A percentile compares a stretch with the other conserved stretches of the same genome.
Evolutionary conservation across 1,139 yeast species (phyloP).

Genomic region (Taphrina confusa): DNA sequence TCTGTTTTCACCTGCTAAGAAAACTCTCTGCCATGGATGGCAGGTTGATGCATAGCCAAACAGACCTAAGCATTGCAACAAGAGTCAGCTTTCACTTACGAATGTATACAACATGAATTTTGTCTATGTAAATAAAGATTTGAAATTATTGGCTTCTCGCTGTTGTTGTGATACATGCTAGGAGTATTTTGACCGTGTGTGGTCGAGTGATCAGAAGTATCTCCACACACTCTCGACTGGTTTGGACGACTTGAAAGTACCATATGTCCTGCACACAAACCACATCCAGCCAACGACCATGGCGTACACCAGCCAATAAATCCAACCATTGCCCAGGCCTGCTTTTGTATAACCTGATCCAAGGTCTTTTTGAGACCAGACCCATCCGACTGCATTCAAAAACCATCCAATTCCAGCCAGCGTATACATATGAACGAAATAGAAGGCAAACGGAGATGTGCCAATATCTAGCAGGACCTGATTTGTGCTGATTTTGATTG

Average conservation of each 20-base stretch:
- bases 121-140: too few relatives aligned
- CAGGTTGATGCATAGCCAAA: too few relatives aligned
- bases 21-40: too few relatives aligned
- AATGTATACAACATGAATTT: too few relatives aligned
- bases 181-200: too few relatives aligned
- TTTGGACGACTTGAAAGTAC: slow-evolving; percentile 23
- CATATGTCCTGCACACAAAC: slow-evolving; percentile 30
- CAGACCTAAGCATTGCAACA: too few relatives aligned
- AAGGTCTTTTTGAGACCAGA: slow-evolving; percentile 12
- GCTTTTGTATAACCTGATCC: slow-evolving; percentile 24
- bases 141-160: too few relatives aligned
- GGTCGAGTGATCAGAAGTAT: slow-evolving; percentile 20
- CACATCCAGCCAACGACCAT: slow-evolving; percentile 28
- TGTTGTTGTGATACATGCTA: too few relatives aligned
- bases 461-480: slow-evolving; percentile 32
- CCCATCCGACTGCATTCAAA: slow-evolving; percentile 4
- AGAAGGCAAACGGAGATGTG: slow-evolving; percentile 28
- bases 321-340: slow-evolving; percentile 29
- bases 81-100: too few relatives aligned
- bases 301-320: slow-evolving; percentile 23
- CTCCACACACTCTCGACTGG: slow-evolving; percentile 27
- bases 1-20: slow-evolving; percentile 21
- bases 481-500: slow-evolving; percentile 8
- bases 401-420: slow-evolving; percentile 12
- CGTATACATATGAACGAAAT: slow-evolving; percentile 30